These are phyloP conservation scores for Aphanomyces euteiches DNA, from an alignment of 352 stramenopile species.

Conservation along the genomic window DNA sequence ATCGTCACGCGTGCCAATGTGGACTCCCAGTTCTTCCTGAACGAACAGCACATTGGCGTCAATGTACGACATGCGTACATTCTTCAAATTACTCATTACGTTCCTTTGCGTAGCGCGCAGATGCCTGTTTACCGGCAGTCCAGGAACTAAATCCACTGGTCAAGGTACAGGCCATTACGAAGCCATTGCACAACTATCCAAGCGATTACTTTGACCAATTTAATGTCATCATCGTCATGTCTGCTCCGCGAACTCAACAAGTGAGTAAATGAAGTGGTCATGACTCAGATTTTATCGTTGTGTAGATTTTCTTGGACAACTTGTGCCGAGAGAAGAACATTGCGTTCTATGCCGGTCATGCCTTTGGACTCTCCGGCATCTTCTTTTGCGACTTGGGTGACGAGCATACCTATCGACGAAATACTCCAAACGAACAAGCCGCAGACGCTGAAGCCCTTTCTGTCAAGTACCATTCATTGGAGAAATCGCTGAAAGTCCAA, in stretches of 20 bases:
- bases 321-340: conserved; percentile 53
- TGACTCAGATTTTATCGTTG: background rate
- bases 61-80: conserved; percentile 47
- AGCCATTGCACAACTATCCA: conserved; percentile 39
- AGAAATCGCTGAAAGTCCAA: conserved; percentile 41
- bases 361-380: conserved; percentile 76
- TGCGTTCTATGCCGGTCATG: conserved; percentile 67
- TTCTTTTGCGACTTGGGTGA: conserved; percentile 73
- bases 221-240: conserved; percentile 76
- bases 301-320: conserved; percentile 51
- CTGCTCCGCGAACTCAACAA: conserved; percentile 44
- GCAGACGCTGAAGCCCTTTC: conserved; percentile 38
- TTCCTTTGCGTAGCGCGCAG: conserved; percentile 48
- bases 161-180: conserved; percentile 76
- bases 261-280: no score
- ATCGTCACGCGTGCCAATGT: conserved; percentile 46
- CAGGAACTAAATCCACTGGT: conserved; percentile 95
- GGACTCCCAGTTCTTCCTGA: conserved; percentile 85
- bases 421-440: conserved; percentile 30
- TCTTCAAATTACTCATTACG: conserved; percentile 12
- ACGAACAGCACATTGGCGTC: conserved; percentile 54
- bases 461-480: conserved; percentile 58
- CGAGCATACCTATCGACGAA: conserved; percentile 58
- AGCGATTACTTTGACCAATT: conserved; percentile 86
- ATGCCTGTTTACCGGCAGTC: conserved; percentile 74